Base-by-base conservation (phyloP, 768 basidiomycete genomes). In the Boletales sp. region DNA sequence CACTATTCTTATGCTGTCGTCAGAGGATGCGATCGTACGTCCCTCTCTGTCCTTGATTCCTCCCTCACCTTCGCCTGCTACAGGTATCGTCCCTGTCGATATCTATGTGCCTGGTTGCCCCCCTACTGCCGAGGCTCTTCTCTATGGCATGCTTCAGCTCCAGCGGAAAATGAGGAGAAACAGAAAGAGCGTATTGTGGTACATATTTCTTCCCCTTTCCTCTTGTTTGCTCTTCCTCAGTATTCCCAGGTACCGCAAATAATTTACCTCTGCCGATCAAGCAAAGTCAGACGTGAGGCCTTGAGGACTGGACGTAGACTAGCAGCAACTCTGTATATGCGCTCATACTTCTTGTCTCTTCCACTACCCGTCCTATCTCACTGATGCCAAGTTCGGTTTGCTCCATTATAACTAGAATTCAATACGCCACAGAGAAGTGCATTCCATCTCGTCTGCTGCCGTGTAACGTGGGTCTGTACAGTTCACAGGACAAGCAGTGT, bases 1-100 rank as follows among this genome's bases (percentile, higher is more conserved):
- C 94, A 95, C 72, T 97, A 97, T 70, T 97, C 95, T 24, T 99
- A 99, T 72, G 94, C 94, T 27, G 97, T 99, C 54, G 97, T 98
- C 34, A 86, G 97, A 41, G 97, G 97, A 14, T 98, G 95, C 68
- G 97, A 99, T 75, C 84, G 97, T 89, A 67, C 51, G 87, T 71
- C 29, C 10, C 68, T 34, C 45, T n/a, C 30, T 45, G 3, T 41
- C 30, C 37, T 48, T 53, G 21, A 10, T 17, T 35, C 43, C 38
- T 54, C 39, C 48, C 52, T 65, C 45, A 50, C 47, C 13, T 30
- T 32, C 24, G 12, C 39, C n/a, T 31, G 34, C 35, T 45, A 2
- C 56, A 91, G 89, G 89, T 43, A 95, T 99, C 60, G 94, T 99
- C 6, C 97, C 97, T 4, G 94, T 99, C 40, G 95, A 98, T 67